These are phyloP conservation scores for Aspergillus tanneri DNA, from an alignment of 2,329 filamentous ascomycete species.

Conservation along the genomic window DNA sequence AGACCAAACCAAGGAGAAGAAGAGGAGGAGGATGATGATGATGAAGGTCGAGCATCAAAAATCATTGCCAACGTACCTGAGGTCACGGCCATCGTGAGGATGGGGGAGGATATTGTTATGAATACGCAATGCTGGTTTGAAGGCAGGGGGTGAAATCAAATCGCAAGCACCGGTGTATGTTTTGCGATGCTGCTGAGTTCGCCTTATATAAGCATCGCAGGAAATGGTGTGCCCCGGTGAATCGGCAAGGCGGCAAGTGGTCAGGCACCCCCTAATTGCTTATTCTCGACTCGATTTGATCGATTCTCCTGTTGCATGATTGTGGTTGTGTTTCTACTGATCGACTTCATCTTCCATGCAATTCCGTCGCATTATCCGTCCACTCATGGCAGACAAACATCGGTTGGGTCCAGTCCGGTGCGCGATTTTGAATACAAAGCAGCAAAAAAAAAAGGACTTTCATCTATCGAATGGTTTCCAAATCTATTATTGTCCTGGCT, in stretches of 20 bases:
- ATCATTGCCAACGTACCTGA: not conserved
- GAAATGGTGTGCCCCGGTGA: no score
- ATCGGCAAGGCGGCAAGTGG: not conserved
- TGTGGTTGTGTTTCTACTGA: not conserved
- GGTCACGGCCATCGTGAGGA: not conserved
- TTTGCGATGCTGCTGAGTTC: not conserved
- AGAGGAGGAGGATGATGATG: no score
- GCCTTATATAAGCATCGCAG: not conserved
- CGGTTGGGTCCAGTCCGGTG: not conserved
- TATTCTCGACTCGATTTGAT: not conserved
- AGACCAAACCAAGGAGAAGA: not conserved
- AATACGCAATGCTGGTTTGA: not conserved
- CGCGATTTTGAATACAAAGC: no score
- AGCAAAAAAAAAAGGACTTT: no score
- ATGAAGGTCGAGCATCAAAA: no score
- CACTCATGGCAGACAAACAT: not conserved
- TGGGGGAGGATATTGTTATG: not conserved
- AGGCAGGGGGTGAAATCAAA: not conserved
- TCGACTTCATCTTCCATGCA: not conserved
- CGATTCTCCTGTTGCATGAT: not conserved
- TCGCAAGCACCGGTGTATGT: not conserved
- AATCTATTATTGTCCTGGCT: no score
- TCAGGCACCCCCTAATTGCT: not conserved
- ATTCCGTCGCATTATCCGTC: not conserved
- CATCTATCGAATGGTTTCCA: no score